These are phyloP conservation scores for Fomes fomentarius DNA, from an alignment of 1,284 basidiomycete genomes.

Conservation along the genomic window DNA sequence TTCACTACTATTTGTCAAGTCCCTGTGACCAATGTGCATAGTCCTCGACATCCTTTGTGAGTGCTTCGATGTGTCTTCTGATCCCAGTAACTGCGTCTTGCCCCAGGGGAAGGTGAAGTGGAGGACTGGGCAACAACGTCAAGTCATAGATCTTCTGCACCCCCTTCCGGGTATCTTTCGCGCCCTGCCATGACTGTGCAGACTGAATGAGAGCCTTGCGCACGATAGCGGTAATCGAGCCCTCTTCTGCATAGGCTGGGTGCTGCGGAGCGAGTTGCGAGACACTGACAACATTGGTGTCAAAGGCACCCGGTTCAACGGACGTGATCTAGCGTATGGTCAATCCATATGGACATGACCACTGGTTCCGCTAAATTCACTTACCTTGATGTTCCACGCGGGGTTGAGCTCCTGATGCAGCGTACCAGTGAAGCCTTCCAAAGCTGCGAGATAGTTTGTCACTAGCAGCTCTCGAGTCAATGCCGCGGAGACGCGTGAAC, in stretches of 20 bases:
- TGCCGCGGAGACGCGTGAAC: neutral
- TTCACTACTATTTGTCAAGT: too few species aligned
- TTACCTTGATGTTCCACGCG: slow-evolving; percentile 37
- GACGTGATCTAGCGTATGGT: slow-evolving; percentile 7
- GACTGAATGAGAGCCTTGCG: neutral
- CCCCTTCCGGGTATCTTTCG: neutral
- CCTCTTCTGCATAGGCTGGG: slow-evolving; percentile 15
- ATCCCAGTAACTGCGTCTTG: slow-evolving; percentile 2
- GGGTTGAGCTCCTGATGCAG: slow-evolving; percentile 32
- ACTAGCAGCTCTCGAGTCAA: neutral
- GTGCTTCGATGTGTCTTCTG: slow-evolving; percentile 15
- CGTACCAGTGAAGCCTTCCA: slow-evolving; percentile 39
- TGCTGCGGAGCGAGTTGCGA: slow-evolving; percentile 8
- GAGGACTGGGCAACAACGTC: slow-evolving; percentile 18
- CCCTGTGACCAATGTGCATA: slow-evolving; percentile 34
- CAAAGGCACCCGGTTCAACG: slow-evolving; percentile 20
- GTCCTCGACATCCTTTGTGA: slow-evolving; percentile 21
- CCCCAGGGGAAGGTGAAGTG: slow-evolving; percentile 31
- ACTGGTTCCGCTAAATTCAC: too few species aligned
- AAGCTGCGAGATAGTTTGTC: slow-evolving; percentile 29
- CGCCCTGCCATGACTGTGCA: neutral
- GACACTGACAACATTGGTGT: slow-evolving; percentile 3
- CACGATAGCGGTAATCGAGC: neutral
- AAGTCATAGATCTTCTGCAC: slow-evolving; percentile 4
- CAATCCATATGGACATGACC: too few species aligned